Evolutionary conservation across 2,329 filamentous ascomycete species (phyloP).

Genomic region (Zymoseptoria passerinii): DNA sequence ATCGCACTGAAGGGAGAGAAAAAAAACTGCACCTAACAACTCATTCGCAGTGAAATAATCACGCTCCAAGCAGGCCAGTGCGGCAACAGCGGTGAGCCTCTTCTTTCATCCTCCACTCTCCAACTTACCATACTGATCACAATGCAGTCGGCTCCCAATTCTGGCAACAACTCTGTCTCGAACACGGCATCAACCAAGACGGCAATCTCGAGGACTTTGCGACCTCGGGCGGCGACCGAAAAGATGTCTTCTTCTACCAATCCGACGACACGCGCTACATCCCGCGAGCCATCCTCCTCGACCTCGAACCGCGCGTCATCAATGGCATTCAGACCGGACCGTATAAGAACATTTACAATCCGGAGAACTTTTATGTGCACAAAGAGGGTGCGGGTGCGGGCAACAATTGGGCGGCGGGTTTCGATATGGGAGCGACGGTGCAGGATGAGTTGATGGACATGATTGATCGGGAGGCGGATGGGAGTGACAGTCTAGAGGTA

Average conservation of each 20-base stretch:
- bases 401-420: conserved; percentile 98
- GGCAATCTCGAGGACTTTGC: conserved; percentile 97
- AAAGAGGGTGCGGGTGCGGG: conserved; percentile 89
- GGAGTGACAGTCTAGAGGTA: conserved; percentile 90
- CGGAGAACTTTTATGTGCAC: conserved; percentile 96
- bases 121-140: conserved; percentile 10
- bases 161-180: conserved; percentile 96
- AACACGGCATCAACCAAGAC: conserved; percentile 96
- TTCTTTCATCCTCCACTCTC: background rate
- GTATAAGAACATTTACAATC: conserved; percentile 99
- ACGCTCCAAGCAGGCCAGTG: conserved; percentile 98
- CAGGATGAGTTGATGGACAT: conserved; percentile 98
- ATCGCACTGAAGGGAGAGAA: background rate
- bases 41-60: conserved; percentile 76
- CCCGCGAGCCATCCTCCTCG: conserved; percentile 86
- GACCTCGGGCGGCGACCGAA: conserved; percentile 92
- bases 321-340: conserved; percentile 86
- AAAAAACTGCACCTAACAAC: conserved; percentile 7
- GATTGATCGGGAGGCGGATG: conserved; percentile 97
- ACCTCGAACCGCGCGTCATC: conserved; percentile 88
- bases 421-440: conserved; percentile 82
- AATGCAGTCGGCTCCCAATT: conserved; percentile 83
- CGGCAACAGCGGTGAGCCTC: conserved; percentile 91
- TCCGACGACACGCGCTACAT: conserved; percentile 99
- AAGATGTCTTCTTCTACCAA: conserved; percentile 98